These are phyloP conservation scores for Panus rudis DNA, from an alignment of 768 basidiomycete species.

Conservation along the genomic window DNA sequence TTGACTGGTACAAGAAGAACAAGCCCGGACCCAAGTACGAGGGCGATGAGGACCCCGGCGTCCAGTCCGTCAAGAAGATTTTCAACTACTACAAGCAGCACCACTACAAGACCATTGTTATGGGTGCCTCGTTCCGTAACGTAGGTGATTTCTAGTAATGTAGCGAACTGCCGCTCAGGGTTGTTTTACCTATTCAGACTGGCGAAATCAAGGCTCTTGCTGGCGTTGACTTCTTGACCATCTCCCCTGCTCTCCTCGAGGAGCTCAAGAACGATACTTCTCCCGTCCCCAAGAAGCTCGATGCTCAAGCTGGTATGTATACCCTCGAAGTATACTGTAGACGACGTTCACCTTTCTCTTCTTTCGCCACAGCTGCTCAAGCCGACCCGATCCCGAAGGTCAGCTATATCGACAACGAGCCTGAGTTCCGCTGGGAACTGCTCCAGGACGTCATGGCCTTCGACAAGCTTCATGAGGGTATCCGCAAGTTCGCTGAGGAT, in stretches of 20 bases:
- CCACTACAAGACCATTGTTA: constrained; percentile 97
- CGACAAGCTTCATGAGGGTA: constrained; percentile 97
- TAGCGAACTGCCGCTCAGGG: not conserved
- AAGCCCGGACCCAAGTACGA: constrained; percentile 78
- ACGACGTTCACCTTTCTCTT: not conserved
- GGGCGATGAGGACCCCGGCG: constrained; percentile 93
- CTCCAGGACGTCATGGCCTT: constrained; percentile 97
- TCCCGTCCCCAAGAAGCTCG: constrained; percentile 80
- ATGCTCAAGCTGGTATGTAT: constrained; percentile 50
- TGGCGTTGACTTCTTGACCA: constrained; percentile 97
- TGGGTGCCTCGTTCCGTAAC: constrained; percentile 99
- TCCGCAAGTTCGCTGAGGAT: constrained; percentile 97
- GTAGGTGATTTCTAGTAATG: constrained; percentile 46
- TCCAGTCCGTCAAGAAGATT: constrained; percentile 91
- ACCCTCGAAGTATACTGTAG: not conserved
- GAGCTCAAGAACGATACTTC: constrained; percentile 81
- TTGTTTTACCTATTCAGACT: constrained; percentile 32
- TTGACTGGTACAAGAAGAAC: constrained; percentile 98
- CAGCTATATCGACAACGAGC: constrained; percentile 82
- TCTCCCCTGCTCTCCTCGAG: constrained; percentile 84
- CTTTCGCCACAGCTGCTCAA: constrained; percentile 35
- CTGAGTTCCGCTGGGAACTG: constrained; percentile 93
- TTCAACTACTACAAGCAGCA: constrained; percentile 99
- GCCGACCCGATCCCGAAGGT: constrained; percentile 71
- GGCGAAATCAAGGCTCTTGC: constrained; percentile 94